A percentile compares a stretch with the other conserved stretches of the same genome.
Evolutionary conservation across 2,329 filamentous ascomycete species (phyloP).

Genomic region (Aureobasidium sp.): DNA sequence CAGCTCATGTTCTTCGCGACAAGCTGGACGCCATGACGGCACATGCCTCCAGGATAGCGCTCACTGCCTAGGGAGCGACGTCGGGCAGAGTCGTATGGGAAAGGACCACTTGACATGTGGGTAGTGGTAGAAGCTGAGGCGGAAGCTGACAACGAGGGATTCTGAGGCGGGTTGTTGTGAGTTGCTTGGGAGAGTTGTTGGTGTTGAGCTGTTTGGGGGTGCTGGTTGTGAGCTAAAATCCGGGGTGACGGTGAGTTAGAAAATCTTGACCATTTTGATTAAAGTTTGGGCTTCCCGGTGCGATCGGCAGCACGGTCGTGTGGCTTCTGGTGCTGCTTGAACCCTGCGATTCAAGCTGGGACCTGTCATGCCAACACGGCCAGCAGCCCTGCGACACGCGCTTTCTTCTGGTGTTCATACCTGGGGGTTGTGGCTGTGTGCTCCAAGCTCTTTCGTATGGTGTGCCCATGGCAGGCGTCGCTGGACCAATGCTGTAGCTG

Average conservation of each 20-base stretch:
- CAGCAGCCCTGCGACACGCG: not conserved
- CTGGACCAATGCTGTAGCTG: conserved; percentile 29
- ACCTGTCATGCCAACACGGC: not conserved
- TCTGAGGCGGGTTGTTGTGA: conserved; percentile 13
- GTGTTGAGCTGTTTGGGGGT: conserved; percentile 3
- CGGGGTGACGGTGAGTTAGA: not conserved
- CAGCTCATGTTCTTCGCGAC: conserved; percentile 2
- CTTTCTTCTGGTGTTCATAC: not conserved
- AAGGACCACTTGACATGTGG: conserved; percentile 24
- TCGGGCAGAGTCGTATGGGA: conserved; percentile 34
- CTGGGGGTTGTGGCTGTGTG: conserved; percentile 7
- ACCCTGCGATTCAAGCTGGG: not conserved
- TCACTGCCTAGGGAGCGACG: conserved; percentile 34
- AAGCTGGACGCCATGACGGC: not conserved
- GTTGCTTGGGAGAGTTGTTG: not conserved
- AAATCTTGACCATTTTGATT: not conserved
- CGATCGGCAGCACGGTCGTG: conserved; percentile 2
- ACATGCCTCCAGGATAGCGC: conserved; percentile 6
- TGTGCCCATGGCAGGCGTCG: not conserved
- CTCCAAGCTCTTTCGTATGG: conserved; percentile 22
- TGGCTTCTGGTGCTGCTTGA: conserved; percentile 10
- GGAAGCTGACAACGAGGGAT: conserved; percentile 16
- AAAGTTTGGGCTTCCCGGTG: conserved; percentile 2
- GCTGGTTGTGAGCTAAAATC: conserved; percentile 12
- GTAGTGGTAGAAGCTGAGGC: conserved; percentile 21